Evolutionary conservation across 495 filamentous ascomycete species (phyloP).

Genomic region (Lasiosphaeria hispida): DNA sequence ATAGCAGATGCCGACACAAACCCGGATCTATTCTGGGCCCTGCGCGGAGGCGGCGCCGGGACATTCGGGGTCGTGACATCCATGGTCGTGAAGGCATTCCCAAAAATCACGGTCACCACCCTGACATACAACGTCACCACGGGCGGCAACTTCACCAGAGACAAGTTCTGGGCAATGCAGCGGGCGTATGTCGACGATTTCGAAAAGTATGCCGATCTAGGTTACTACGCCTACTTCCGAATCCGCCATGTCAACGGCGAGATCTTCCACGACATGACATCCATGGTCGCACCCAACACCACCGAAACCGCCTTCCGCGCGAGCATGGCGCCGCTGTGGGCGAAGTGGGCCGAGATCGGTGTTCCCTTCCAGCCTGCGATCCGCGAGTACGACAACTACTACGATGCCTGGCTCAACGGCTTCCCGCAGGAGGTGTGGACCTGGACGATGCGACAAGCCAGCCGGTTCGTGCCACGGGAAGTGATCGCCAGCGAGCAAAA

Average conservation of each 20-base stretch:
- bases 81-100: conserved; percentile 32
- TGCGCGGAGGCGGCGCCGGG: no score
- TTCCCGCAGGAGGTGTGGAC: conserved; percentile 49
- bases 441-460: conserved; percentile 36
- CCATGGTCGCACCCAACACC: conserved; percentile 50
- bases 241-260: conserved; percentile 6
- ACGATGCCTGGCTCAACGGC: conserved; percentile 44
- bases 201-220: conserved; percentile 11
- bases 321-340: conserved; percentile 7
- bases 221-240: conserved; percentile 15
- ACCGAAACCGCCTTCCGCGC: conserved; percentile 39
- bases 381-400: conserved; percentile 47
- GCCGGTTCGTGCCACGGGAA: conserved; percentile 46
- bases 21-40: conserved; percentile 52
- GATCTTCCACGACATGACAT: conserved; percentile 10
- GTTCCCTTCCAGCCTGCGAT: conserved; percentile 45
- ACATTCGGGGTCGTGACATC: conserved; percentile 51
- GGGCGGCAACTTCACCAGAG: conserved; percentile 8
- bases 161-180: conserved; percentile 12
- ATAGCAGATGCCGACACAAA: conserved; percentile 48
- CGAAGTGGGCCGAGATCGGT: conserved; percentile 26
- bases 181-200: conserved; percentile 22
- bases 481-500: conserved; percentile 36
- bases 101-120: conserved; percentile 3
- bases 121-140: conserved; percentile 10